Evolutionary conservation across 495 filamentous ascomycete genomes (phyloP), one percentile per base, ranked within the genome.

Genomic region (Lepraria neglecta): DNA sequence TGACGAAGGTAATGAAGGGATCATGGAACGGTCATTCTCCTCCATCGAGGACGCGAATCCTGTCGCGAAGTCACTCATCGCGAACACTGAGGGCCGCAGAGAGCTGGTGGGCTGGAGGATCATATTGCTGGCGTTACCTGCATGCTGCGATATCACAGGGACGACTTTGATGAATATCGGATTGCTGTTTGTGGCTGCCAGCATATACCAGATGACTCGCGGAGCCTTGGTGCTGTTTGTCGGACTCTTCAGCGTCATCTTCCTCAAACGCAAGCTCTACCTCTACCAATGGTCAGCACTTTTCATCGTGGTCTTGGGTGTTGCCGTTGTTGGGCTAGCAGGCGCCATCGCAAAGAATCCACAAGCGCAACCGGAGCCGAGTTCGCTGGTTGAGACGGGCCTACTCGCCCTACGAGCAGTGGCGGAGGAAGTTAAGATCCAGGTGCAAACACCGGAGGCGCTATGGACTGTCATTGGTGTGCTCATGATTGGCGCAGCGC

Each of bases 101-200:
- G 83, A 84, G 17, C 78, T 97, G 12, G 75, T 73, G 11, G 92
- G 92, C 3, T 85, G 78, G 78, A 85, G 78, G 52, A 81, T 95
- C n/a, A 64, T 87, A 14, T 73, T 97, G 7, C 81, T 98, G 38
- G 87, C 91, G 11, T 77, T 95, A 6, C 94, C 94, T 2, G 90
- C 94, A 28, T 88, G 88, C 74, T 96, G 92, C 73, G 94, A 98
- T 70, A 95, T 98, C 63, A 80, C 87, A 5, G 94, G 89, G 27
- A 98, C 94, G 4, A 98, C 94, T 21, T 84, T 97, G 28, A 96
- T 98, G 88, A 98, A 97, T 72, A 87, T 91, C 6, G 94, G 94
- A 14, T 76, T 98, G 61, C 80, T 97, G 51, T 95, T 97, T 67
- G 91, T 97, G 11, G 94, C 89, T 2, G 90, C 94, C 0, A 91